These are phyloP conservation scores for Nectriaceae sp. DNA, from an alignment of 2,329 filamentous ascomycete species.

Conservation along the genomic window DNA sequence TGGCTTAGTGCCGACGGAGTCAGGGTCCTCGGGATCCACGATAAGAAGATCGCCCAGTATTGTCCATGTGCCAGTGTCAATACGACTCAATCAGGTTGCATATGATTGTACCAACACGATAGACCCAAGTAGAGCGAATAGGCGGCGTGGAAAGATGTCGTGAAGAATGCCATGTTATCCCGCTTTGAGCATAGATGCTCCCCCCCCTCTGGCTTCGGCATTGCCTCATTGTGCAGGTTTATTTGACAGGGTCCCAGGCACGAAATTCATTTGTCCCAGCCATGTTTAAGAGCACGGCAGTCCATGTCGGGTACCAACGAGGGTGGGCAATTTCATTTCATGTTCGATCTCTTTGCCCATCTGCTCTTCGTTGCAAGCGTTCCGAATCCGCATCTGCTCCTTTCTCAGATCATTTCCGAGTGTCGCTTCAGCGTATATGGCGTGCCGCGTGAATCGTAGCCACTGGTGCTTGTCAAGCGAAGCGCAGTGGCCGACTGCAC, in stretches of 20 bases:
- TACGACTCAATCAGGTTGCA: constrained; percentile 9
- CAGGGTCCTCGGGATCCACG: constrained; percentile 14
- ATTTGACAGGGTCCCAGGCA: constrained; percentile 3
- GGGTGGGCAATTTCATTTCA: background rate
- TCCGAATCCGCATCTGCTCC: background rate
- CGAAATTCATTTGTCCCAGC: background rate
- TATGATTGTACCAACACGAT: constrained; percentile 4
- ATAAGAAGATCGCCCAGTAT: constrained; percentile 23
- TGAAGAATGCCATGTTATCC: constrained; percentile 16
- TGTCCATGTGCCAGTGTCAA: constrained; percentile 14
- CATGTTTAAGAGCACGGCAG: background rate
- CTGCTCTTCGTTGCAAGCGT: no score
- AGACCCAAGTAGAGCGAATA: constrained; percentile 25
- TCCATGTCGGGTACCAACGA: background rate
- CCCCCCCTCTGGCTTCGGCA: constrained; percentile 12
- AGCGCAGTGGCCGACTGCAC: background rate
- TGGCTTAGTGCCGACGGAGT: constrained; percentile 17
- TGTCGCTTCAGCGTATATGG: background rate
- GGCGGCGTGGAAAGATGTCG: constrained; percentile 12
- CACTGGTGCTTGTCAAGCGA: background rate
- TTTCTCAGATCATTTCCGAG: no score
- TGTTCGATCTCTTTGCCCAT: background rate
- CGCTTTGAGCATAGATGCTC: constrained; percentile 20
- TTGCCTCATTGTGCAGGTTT: constrained; percentile 18
- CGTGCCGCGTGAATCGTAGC: background rate